Percentiles rank a stretch among this genome's conserved stretches.
These are phyloP conservation scores for Fonsecaea erecta DNA, from an alignment of 2,329 filamentous ascomycete genomes.

Conservation along the genomic window DNA sequence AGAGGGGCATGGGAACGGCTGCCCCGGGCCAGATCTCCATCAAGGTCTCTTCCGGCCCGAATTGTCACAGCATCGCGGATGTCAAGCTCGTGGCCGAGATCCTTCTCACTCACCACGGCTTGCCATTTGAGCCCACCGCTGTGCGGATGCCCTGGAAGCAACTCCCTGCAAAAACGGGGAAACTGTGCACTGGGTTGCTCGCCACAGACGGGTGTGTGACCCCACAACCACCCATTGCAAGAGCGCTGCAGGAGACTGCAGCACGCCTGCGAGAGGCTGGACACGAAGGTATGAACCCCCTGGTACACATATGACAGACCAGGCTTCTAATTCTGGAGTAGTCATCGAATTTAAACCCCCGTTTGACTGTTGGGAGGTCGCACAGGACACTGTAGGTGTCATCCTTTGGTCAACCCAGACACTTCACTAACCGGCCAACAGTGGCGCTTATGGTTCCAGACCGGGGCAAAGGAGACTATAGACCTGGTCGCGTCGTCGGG, in stretches of 20 bases:
- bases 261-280: conserved; percentile 46
- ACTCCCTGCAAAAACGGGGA: conserved; percentile 27
- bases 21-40: conserved; percentile 42
- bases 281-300: conserved; percentile 25
- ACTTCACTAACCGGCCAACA: conserved; percentile 55
- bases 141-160: conserved; percentile 58
- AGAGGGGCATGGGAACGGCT: conserved; percentile 25
- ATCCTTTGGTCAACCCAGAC: conserved; percentile 6
- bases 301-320: neutral
- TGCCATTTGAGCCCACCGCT: conserved; percentile 58
- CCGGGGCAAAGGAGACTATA: conserved; percentile 62
- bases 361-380: conserved; percentile 30
- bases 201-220: conserved; percentile 67
- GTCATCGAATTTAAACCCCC: conserved; percentile 29
- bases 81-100: conserved; percentile 51
- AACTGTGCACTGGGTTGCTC: conserved; percentile 64
- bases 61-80: conserved; percentile 59
- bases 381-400: conserved; percentile 21
- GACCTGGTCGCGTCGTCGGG: conserved; percentile 58
- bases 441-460: conserved; percentile 63
- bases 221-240: conserved; percentile 67
- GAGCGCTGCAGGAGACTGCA: conserved; percentile 54
- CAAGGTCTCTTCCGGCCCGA: conserved; percentile 57
- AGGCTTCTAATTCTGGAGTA: conserved; percentile 9
- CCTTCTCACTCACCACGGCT: conserved; percentile 52